A percentile compares a stretch with the other conserved stretches of the same genome.
Evolutionary conservation across 1,284 basidiomycete species (phyloP).

Genomic region (Vanrija sp.): DNA sequence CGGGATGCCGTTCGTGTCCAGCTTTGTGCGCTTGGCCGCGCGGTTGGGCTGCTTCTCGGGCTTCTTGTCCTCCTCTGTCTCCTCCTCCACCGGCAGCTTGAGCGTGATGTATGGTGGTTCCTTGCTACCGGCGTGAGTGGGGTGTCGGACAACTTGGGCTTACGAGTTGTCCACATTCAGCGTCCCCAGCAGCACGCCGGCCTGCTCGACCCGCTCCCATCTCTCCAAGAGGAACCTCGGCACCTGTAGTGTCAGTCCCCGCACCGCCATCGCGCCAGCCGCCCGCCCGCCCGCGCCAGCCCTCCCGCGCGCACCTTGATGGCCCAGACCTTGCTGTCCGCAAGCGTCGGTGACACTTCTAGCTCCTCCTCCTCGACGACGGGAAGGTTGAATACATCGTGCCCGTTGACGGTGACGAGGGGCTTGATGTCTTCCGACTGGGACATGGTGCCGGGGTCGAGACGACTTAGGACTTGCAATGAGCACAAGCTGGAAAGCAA

Average conservation of each 20-base stretch:
- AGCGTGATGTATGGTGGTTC: conserved; percentile 13
- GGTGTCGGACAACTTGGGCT: conserved; percentile 5
- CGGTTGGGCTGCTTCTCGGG: background rate
- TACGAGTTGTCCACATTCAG: conserved; percentile 52
- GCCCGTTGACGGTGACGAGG: conserved; percentile 8
- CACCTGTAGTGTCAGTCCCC: conserved; percentile 32
- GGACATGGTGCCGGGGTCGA: conserved; percentile 3
- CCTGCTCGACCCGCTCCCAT: conserved; percentile 51
- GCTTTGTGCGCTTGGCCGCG: conserved; percentile 13
- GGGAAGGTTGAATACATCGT: conserved; percentile 19
- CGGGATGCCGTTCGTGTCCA: conserved; percentile 30
- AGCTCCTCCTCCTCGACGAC: conserved; percentile 34
- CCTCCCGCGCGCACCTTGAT: conserved; percentile 24
- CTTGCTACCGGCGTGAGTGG: background rate
- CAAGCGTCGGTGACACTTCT: conserved; percentile 18
- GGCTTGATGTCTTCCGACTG: conserved; percentile 17
- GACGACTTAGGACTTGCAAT: background rate
- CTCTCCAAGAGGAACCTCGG: conserved; percentile 54
- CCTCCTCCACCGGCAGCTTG: conserved; percentile 15
- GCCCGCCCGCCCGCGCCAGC: background rate
- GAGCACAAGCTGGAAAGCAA: background rate
- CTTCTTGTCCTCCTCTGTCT: background rate
- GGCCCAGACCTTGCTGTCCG: conserved; percentile 38
- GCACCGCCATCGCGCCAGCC: background rate
- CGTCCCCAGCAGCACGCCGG: conserved; percentile 51